phyloP scores from a whole-genome alignment of 371 early-diverging fungal species.

The Entomophthora muscae region DNA sequence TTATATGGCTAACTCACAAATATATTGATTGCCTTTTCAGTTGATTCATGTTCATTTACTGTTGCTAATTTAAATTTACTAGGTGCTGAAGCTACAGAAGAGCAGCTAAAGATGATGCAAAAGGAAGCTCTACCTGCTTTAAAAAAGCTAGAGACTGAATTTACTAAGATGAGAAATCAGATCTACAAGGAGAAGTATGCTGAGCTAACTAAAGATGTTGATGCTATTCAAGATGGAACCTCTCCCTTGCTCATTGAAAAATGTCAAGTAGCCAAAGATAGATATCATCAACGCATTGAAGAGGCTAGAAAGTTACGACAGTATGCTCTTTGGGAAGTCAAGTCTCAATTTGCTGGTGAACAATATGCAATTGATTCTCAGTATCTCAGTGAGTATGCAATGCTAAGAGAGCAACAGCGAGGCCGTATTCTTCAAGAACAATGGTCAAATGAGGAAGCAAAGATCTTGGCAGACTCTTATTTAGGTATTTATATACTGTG shows the following conservation, averaged over 20 bases:
- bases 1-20: too few species aligned
- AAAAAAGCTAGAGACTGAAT: neutral
- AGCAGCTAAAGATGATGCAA: neutral
- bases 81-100: neutral
- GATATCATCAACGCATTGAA: neutral
- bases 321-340: neutral
- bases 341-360: neutral
- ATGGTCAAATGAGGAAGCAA: neutral
- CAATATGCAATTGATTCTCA: neutral
- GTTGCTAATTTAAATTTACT: neutral
- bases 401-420: neutral
- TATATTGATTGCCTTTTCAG: too few species aligned
- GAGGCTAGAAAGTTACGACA: neutral
- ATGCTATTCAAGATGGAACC: neutral
- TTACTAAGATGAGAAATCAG: neutral
- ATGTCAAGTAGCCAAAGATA: neutral
- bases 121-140: neutral
- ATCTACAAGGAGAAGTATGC: constrained; percentile 1
- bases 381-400: neutral
- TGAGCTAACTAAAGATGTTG: neutral
- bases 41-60: too few species aligned
- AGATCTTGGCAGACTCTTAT: neutral
- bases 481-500: neutral
- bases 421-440: neutral
- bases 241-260: neutral